Evolutionary conservation across 2,329 filamentous ascomycete genomes (phyloP), one percentile per base, ranked within the genome.

Genomic region (Aspergillus novofumigatus): DNA sequence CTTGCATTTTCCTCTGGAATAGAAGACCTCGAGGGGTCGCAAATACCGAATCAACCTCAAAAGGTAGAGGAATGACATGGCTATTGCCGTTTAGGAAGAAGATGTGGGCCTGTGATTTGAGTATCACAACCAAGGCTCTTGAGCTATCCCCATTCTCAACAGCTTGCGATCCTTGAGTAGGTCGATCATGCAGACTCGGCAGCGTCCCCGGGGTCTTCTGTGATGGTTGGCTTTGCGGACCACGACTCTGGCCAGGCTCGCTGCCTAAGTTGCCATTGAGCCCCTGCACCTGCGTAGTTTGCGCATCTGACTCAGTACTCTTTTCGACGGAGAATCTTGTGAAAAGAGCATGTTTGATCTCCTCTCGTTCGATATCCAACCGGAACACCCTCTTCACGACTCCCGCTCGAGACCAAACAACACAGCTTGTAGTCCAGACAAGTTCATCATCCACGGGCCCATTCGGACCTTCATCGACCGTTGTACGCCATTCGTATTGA

Each of bases 71-170:
- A 50, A 97, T 83, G 57, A 96, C 85, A 81, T 99, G 90, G 69
- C 85, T 94, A 35, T 91, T 87, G 21, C 93, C 93, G 1, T 89
- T 85, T 41, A 97, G 83, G 71, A 95, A 97, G 79, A 92, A 95
- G 62, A 99, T 86, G 70, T 97, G 93, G 23, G 91, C 92, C 70
- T 97, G 93, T 0, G 91, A 92, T 75, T 90, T 92, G 63, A 99
- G 84, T 64, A 97, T 89, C 51, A 99, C 89, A 7, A 97, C 91
- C 59, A 99, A 77, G 4, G 93, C 92, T 67, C 87, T 70, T 67
- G 78, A 70, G 62, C 68, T 65, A 48, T 66, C 65, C 17, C 63
- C 63, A 4, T 60, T 51, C 25, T 65, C 60, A 48, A 58, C 52
- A 26, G 67, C 58, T 38, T 64, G 56, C 6, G 50, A 51, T n/a